Percentiles rank a stretch among this genome's conserved stretches.
These are phyloP conservation scores for Aspergillus conjunctus DNA, from an alignment of 495 filamentous ascomycete species.

Conservation along the genomic window DNA sequence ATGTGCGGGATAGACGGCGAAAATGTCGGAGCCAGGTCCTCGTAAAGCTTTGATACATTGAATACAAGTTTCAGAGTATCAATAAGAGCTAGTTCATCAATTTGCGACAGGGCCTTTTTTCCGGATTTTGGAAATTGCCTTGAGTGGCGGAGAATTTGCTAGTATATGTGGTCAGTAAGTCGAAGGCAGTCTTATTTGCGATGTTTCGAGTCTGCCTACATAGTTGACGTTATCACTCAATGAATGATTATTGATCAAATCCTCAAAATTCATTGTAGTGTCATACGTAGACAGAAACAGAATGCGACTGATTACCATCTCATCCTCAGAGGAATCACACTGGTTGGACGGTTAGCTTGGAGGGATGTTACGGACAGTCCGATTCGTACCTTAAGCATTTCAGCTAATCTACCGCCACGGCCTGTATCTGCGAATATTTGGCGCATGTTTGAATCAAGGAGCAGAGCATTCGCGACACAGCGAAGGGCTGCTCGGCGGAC, in stretches of 20 bases:
- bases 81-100: conserved; percentile 76
- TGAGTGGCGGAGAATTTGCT: conserved; percentile 72
- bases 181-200: neutral
- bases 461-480: conserved; percentile 83
- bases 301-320: conserved; percentile 82
- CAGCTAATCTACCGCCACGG: conserved; percentile 68
- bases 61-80: conserved; percentile 90
- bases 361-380: neutral
- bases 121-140: conserved; percentile 56
- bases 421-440: conserved; percentile 83
- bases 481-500: conserved; percentile 78
- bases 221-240: conserved; percentile 70
- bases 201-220: conserved; percentile 34
- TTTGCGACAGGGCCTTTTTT: conserved; percentile 51
- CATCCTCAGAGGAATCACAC: conserved; percentile 78
- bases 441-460: conserved; percentile 69
- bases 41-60: conserved; percentile 76
- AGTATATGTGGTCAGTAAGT: conserved; percentile 17
- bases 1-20: conserved; percentile 69
- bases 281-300: conserved; percentile 86
- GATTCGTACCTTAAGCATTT: conserved; percentile 61
- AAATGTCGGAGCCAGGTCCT: conserved; percentile 60
- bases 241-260: conserved; percentile 68
- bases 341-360: conserved; percentile 28
- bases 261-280: conserved; percentile 67